These are phyloP conservation scores for Scutellaria minor DNA, from an alignment of 257 asterid genomes.

Conservation along the genomic window DNA sequence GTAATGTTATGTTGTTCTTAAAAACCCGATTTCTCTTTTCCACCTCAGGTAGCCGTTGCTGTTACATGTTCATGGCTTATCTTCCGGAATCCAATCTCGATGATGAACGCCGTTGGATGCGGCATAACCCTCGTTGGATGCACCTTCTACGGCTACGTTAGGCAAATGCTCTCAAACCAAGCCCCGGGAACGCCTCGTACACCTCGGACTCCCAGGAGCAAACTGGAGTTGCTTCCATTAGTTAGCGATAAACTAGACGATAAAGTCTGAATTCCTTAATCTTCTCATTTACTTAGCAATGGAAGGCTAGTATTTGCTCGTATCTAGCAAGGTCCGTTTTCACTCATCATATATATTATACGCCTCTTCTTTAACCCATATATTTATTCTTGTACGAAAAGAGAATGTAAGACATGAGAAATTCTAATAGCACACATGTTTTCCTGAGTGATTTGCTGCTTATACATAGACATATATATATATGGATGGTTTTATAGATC, in stretches of 20 bases:
- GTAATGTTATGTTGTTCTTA: neutral
- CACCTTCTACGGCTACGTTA: constrained; percentile 87
- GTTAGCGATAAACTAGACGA: constrained; percentile 73
- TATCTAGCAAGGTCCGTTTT: constrained; percentile 16
- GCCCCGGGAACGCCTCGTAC: constrained; percentile 65
- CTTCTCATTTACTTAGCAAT: constrained; percentile 4
- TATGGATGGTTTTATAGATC: neutral
- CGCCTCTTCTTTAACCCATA: constrained; percentile 34
- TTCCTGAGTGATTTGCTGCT: constrained; percentile 18
- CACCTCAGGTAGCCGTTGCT: constrained; percentile 85
- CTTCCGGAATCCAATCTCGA: constrained; percentile 88
- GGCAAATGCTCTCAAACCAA: constrained; percentile 70
- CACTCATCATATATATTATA: constrained; percentile 2
- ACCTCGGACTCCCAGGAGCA: constrained; percentile 63
- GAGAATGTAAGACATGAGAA: constrained; percentile 31
- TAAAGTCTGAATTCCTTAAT: constrained; percentile 45
- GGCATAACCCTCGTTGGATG: constrained; percentile 79
- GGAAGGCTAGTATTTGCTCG: constrained; percentile 9
- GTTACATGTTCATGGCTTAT: constrained; percentile 92
- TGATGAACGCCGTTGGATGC: constrained; percentile 84
- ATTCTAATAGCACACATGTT: constrained; percentile 27
- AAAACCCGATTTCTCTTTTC: constrained; percentile 19
- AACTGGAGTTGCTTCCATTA: constrained; percentile 70
- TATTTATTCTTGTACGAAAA: constrained; percentile 36
- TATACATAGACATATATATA: neutral